These are phyloP conservation scores for Fusarium bactridioides DNA, from an alignment of 2,329 filamentous ascomycete genomes.

Conservation along the genomic window DNA sequence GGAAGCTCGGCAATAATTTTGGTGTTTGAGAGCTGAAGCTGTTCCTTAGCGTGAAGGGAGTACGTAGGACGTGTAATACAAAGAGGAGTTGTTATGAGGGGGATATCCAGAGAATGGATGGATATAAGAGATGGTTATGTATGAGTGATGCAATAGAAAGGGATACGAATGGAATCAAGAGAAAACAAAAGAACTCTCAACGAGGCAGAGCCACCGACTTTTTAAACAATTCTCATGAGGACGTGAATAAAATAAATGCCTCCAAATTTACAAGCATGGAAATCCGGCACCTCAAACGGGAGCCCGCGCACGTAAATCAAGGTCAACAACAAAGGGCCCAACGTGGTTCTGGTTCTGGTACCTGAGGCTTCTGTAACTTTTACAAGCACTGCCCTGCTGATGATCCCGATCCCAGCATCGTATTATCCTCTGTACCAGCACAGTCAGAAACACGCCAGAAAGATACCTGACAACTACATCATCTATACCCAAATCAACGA, in stretches of 20 bases:
- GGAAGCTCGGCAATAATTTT: conserved; percentile 13
- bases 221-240: conserved; percentile 22
- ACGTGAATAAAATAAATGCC: conserved; percentile 18
- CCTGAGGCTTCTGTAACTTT: conserved; percentile 16
- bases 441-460: neutral
- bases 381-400: conserved; percentile 14
- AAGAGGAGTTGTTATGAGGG: neutral
- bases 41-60: neutral
- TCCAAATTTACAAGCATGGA: conserved; percentile 20
- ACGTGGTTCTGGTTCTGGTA: neutral
- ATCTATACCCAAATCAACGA: neutral
- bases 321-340: neutral
- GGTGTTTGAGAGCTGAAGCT: neutral
- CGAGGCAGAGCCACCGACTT: conserved; percentile 29
- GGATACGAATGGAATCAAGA: neutral
- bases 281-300: conserved; percentile 19
- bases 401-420: neutral
- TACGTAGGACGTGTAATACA: conserved; percentile 1
- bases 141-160: neutral
- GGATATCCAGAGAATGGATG: neutral
- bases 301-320: neutral
- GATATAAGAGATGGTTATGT: neutral
- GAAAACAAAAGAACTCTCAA: neutral
- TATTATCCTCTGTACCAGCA: conserved; percentile 22
- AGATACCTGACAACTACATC: conserved; percentile 26